Base-by-base conservation (phyloP, 345 rosid genomes). In the Citrus inodora region DNA sequence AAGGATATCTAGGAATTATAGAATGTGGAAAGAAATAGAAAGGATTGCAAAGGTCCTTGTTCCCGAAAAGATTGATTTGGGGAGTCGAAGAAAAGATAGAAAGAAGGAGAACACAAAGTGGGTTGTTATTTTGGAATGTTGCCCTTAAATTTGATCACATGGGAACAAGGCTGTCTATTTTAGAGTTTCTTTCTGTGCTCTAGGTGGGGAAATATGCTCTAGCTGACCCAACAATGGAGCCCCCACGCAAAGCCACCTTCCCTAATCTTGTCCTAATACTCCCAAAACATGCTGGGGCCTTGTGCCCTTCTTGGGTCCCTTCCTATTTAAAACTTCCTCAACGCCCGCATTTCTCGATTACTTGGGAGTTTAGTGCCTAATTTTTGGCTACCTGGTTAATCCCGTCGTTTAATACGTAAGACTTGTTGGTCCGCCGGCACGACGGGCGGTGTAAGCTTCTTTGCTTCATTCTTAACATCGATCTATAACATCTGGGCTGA, bases 121-220 rank as follows among this genome's bases (percentile, higher is more conserved):
- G 82, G 80, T 78, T 87, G 82, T 83, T 63, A 71, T 56, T 86
- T 88, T 89, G 94, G 87, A 89, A 89, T 83, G 89, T 86, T 88
- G 92, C 87, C 81, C 88, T 94, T 90, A 89, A 90, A 87, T 85
- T 62, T 46, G 87, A 48, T 86, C 94, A 92, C 94, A 94, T 90
- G 97, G 91, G 89, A 92, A 91, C 93, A 92, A 92, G 86, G 85
- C 67, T 90, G 92, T 91, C 88, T 82, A 83, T 68, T 85, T 82
- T 67, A 84, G 90, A 85, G 88, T 84, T 85, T 85, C 65, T 76
- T 82, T 80, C 77, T 77, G 84, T 83, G 91, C 38, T 71, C 73
- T 74, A 28, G 86, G 93, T 87, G 83, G 98, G 94, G 91, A 83
- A 85, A 66, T 82, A 75, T 91, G 93, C 84, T 85, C 79, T 75